Percentiles rank a stretch among this genome's conserved stretches.
These are phyloP conservation scores for Pestalotiopsis sp. DNA, from an alignment of 2,329 filamentous ascomycete species.

Conservation along the genomic window DNA sequence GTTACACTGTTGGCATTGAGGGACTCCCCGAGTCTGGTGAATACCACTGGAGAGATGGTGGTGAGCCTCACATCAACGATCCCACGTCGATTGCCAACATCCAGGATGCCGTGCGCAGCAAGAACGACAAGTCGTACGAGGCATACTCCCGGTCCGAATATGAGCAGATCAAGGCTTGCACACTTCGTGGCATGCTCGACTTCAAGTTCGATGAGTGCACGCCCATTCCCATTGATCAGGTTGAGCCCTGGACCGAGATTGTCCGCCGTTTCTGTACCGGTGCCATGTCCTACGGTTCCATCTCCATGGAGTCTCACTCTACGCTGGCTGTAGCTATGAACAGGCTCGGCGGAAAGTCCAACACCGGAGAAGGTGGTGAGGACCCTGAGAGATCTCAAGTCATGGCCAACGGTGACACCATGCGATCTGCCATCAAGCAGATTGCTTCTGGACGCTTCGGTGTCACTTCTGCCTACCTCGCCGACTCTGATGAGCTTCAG, in stretches of 20 bases:
- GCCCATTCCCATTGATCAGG: conserved; percentile 90
- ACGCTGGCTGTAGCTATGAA: conserved; percentile 97
- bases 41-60: conserved; percentile 97
- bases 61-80: conserved; percentile 93
- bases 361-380: conserved; percentile 96
- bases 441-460: conserved; percentile 94
- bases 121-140: conserved; percentile 98
- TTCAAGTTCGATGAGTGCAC: conserved; percentile 90
- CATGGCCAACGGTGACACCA: conserved; percentile 90
- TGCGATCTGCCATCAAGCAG: conserved; percentile 97
- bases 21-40: conserved; percentile 91
- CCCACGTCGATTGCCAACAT: conserved; percentile 94
- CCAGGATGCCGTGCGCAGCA: conserved; percentile 91
- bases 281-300: conserved; percentile 98
- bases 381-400: conserved; percentile 86
- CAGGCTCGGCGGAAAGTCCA: conserved; percentile 91
- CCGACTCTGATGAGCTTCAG: conserved; percentile 92
- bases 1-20: conserved; percentile 72
- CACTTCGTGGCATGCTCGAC: conserved; percentile 88
- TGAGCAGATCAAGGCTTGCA: conserved; percentile 96
- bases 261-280: conserved; percentile 95
- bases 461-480: conserved; percentile 91
- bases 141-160: conserved; percentile 92
- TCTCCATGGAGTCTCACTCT: conserved; percentile 97
- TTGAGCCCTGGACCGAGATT: conserved; percentile 97